Evolutionary conservation across 129 eudicot genomes (phyloP), one percentile per base, ranked within the genome.

Genomic region (Tagetes erecta): DNA sequence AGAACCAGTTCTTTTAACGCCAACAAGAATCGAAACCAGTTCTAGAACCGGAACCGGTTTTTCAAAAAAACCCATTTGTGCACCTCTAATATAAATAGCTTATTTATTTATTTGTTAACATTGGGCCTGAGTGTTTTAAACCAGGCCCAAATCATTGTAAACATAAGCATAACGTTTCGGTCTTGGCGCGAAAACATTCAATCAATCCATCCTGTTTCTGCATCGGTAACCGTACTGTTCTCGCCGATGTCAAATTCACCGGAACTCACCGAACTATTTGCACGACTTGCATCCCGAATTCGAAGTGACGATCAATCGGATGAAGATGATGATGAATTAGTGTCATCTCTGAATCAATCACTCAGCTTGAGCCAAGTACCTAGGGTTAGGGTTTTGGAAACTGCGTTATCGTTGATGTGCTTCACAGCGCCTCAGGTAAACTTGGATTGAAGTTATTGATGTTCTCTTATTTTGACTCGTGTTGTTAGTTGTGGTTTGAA

Each of bases 321-420:
- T 50, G 83, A 80, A 47, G 73, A 64, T 3, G 69, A 77, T 50
- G 83, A 80, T 53, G 73, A 64, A 66, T 59, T 84, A 37, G 76
- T 86, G 38, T 38, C 87, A 2, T 64, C 67, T 10, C 76, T 91
- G 59, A 91, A 84, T 58, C 80, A 80, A 64, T 82, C 86, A 2
- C 88, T 91, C 68, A 91, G 88, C 81, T 78, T 84, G 73, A 73
- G 62, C 7, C 86, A 86, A 58, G 52, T 57, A 12, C 63, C 95
- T 60, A 77, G 86, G 83, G 82, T 82, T 84, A 84, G 87, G 84
- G 84, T 91, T 86, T 80, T 88, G 79, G 92, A 91, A 71, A 77
- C 96, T 45, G 90, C 92, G 5, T 88, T 91, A 14, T 88, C 95
- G 3, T 76, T 86, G 66, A 86, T 88, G 97, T 81, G 95, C 80